Evolutionary conservation across 2,329 filamentous ascomycete genomes (phyloP).

Genomic region (Xylariomycetidae sp.): DNA sequence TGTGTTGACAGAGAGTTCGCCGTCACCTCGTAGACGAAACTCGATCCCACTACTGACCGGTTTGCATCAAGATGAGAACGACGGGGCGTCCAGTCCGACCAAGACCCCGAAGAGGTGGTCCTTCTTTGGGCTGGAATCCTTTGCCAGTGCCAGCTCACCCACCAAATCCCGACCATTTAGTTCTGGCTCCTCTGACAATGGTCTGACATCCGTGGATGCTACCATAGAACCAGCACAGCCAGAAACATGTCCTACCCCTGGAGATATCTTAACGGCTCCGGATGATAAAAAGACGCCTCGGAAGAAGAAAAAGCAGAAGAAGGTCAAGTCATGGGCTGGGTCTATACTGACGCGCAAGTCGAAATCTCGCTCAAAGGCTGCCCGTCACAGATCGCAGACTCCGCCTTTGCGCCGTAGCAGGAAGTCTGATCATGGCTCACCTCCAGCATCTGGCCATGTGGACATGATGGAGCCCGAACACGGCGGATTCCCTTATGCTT

Average conservation of each 20-base stretch:
- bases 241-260: no score
- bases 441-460: no score
- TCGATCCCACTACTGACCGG: conserved; percentile 53
- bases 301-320: conserved; percentile 59
- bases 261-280: conserved; percentile 10
- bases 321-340: conserved; percentile 70
- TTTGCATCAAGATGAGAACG: conserved; percentile 29
- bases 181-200: conserved; percentile 41
- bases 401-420: conserved; percentile 35
- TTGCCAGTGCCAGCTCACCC: conserved; percentile 40
- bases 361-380: conserved; percentile 43
- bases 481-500: conserved; percentile 25
- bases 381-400: conserved; percentile 40
- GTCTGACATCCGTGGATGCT: no score
- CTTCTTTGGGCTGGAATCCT: conserved; percentile 58
- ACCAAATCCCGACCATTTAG: conserved; percentile 43
- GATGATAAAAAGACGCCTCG: conserved; percentile 29
- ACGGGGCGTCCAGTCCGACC: conserved; percentile 40
- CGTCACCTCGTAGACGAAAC: conserved; percentile 48
- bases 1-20: conserved; percentile 24
- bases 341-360: conserved; percentile 61
- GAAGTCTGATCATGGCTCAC: conserved; percentile 23
- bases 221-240: no score
- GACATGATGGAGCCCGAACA: conserved; percentile 19
- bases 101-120: conserved; percentile 56